Percentiles rank a stretch among this genome's conserved stretches.
Conservation (phyloP, 2,329 filamentous ascomycete genomes). For the Fusarium irregulare region DNA sequence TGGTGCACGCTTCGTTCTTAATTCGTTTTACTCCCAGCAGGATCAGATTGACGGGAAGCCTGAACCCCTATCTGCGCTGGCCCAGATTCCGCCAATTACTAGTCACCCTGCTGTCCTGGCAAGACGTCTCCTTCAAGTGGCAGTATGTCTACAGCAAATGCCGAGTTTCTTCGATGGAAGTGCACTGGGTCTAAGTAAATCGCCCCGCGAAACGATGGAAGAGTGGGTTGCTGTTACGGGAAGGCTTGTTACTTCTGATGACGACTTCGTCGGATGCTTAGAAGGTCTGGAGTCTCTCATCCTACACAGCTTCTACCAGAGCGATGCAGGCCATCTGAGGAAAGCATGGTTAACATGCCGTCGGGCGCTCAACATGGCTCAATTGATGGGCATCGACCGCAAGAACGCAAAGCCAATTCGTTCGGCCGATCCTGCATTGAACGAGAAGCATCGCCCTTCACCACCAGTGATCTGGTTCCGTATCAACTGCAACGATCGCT, state of each 20-base stretch:
- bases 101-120: slow-evolving; percentile 62
- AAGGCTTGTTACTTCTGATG: slow-evolving; percentile 60
- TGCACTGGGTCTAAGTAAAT: slow-evolving; percentile 40
- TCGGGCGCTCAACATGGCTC: slow-evolving; percentile 61
- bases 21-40: slow-evolving; percentile 44
- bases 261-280: slow-evolving; percentile 62
- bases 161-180: slow-evolving; percentile 48
- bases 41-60: slow-evolving; percentile 50
- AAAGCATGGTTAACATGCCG: slow-evolving; percentile 65
- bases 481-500: slow-evolving; percentile 62
- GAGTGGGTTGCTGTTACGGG: slow-evolving; percentile 50
- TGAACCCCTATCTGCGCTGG: slow-evolving; percentile 45
- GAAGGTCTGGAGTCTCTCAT: slow-evolving; percentile 66
- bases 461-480: slow-evolving; percentile 59
- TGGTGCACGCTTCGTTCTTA: slow-evolving; percentile 44
- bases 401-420: slow-evolving; percentile 50
- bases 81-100: slow-evolving; percentile 51
- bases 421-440: slow-evolving; percentile 51
- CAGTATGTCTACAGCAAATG: slow-evolving; percentile 60
- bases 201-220: slow-evolving; percentile 36
- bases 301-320: slow-evolving; percentile 61
- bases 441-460: slow-evolving; percentile 46
- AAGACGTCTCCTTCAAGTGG: slow-evolving; percentile 59
- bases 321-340: slow-evolving; percentile 65
- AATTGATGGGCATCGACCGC: slow-evolving; percentile 62